Evolutionary conservation across 1,139 yeast species (phyloP).

Genomic region (Debaryomyces subglobosus): DNA sequence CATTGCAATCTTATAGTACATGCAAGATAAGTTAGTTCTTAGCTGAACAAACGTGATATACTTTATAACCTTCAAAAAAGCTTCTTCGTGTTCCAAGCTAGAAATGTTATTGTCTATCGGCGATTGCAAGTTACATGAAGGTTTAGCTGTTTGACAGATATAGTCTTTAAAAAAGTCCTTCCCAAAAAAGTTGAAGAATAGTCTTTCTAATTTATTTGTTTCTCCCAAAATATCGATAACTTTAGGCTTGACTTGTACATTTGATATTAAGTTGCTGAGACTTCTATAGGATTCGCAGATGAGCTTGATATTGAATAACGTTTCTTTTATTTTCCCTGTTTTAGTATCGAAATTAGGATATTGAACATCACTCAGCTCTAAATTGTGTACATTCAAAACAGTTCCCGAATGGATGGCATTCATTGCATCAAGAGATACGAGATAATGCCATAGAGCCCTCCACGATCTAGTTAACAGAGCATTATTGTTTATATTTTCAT

Average conservation of each 20-base stretch:
- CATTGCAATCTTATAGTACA: slow-evolving; percentile 47
- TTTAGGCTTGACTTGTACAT: slow-evolving; percentile 35
- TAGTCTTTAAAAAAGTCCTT: slow-evolving; percentile 47
- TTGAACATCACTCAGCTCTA: slow-evolving; percentile 39
- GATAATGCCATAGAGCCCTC: slow-evolving; percentile 44
- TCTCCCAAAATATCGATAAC: slow-evolving; percentile 41
- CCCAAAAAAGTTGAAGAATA: slow-evolving; percentile 44
- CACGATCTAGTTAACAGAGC: slow-evolving; percentile 34
- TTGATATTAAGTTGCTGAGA: slow-evolving; percentile 32
- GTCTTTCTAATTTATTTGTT: slow-evolving; percentile 41
- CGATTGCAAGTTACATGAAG: slow-evolving; percentile 14
- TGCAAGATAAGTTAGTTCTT: slow-evolving; percentile 46
- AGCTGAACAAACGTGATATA: slow-evolving; percentile 41
- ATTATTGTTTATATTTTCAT: slow-evolving; percentile 34
- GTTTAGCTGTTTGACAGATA: slow-evolving; percentile 38
- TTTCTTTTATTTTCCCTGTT: slow-evolving; percentile 22
- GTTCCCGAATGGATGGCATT: slow-evolving; percentile 41
- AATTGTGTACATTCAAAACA: slow-evolving; percentile 28
- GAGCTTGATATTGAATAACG: slow-evolving; percentile 18
- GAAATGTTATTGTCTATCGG: slow-evolving; percentile 11
- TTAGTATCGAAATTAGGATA: slow-evolving; percentile 24
- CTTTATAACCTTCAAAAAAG: slow-evolving; percentile 36
- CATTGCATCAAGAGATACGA: slow-evolving; percentile 35
- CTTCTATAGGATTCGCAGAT: slow-evolving; percentile 35
- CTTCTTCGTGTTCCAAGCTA: slow-evolving; percentile 23